phyloP scores from a whole-genome alignment of 140 eudicot genomes.

The Senecio squalidus region DNA sequence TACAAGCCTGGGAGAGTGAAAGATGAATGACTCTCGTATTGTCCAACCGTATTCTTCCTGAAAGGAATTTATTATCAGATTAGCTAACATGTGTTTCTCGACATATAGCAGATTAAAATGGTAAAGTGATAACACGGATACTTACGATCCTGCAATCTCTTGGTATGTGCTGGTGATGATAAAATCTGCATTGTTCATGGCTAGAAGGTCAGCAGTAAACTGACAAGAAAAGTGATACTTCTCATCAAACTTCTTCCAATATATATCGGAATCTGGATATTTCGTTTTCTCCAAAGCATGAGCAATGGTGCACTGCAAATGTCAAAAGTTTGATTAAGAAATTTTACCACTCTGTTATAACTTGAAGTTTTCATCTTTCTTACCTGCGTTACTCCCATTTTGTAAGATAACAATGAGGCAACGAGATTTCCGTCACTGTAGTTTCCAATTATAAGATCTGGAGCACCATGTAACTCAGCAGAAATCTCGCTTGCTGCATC shows the following conservation, averaged over 20 bases:
- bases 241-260: constrained; percentile 84
- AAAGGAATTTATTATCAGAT: constrained; percentile 10
- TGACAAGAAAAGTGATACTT: constrained; percentile 97
- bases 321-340: constrained; percentile 3
- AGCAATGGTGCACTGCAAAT: constrained; percentile 83
- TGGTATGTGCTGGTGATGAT: constrained; percentile 98
- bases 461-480: constrained; percentile 74
- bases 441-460: constrained; percentile 92
- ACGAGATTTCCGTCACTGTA: constrained; percentile 96
- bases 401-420: constrained; percentile 78
- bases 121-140: neutral
- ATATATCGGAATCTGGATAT: constrained; percentile 92
- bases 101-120: neutral
- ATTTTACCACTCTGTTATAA: constrained; percentile 2
- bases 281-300: constrained; percentile 98
- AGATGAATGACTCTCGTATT: constrained; percentile 87
- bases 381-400: constrained; percentile 94
- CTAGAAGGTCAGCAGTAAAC: constrained; percentile 93
- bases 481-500: constrained; percentile 79
- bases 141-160: constrained; percentile 99
- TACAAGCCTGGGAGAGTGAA: constrained; percentile 94
- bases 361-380: neutral
- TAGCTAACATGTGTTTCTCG: neutral
- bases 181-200: constrained; percentile 97
- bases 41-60: constrained; percentile 94